Evolutionary conservation across 129 eudicot species (phyloP).

Genomic region (Erigeron canadensis): DNA sequence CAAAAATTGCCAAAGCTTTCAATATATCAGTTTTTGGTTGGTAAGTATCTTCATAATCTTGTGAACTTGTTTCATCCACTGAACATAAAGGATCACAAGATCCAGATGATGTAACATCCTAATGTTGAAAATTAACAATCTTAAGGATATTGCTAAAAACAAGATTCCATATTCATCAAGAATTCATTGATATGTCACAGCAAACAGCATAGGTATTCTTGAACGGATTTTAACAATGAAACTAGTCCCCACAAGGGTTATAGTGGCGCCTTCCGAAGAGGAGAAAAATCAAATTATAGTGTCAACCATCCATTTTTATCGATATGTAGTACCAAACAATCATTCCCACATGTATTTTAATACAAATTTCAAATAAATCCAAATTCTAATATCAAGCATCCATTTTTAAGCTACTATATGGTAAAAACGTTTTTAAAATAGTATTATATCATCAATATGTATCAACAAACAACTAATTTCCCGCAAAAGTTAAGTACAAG

Average conservation of each 20-base stretch:
- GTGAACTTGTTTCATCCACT: slow-evolving; percentile 87
- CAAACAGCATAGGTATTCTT: not conserved
- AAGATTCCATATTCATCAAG: not conserved
- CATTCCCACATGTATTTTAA: too few relatives aligned
- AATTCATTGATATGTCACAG: not conserved
- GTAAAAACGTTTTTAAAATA: not conserved
- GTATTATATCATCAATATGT: too few relatives aligned
- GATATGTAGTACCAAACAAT: too few relatives aligned
- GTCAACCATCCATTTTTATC: not conserved
- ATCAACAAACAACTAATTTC: too few relatives aligned
- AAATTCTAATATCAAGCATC: not conserved
- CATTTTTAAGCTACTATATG: not conserved
- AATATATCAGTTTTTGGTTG: slow-evolving; percentile 92
- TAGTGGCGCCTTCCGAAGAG: too few relatives aligned
- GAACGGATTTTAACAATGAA: not conserved
- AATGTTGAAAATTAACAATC: slow-evolving; percentile 12
- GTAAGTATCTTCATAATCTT: slow-evolving; percentile 61
- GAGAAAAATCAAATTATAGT: not conserved
- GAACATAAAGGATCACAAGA: slow-evolving; percentile 97
- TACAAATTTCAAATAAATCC: not conserved
- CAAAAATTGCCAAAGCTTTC: slow-evolving; percentile 87
- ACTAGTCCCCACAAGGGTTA: not conserved
- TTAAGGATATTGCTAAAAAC: slow-evolving; percentile 5
- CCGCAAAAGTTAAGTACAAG: too few relatives aligned
- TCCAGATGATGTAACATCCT: slow-evolving; percentile 71